A percentile compares a stretch with the other conserved stretches of the same genome.
phyloP scores from a whole-genome alignment of 805 yeast genomes.

The Ogataea pignaliae region DNA sequence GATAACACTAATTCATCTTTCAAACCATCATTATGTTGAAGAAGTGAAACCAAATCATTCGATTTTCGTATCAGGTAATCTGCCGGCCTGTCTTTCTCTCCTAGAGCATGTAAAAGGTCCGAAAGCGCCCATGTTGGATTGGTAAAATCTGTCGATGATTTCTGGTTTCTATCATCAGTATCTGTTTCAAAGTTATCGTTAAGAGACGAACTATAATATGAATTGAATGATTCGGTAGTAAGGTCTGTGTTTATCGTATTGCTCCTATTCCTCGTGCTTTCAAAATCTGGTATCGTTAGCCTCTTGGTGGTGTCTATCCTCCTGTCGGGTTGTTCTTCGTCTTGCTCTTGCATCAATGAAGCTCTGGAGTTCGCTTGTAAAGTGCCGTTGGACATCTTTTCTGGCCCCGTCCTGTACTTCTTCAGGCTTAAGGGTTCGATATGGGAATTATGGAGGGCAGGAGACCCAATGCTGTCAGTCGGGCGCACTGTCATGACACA shows the following conservation, averaged over 20 bases:
- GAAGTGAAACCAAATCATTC: conserved; percentile 56
- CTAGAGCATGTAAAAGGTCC: conserved; percentile 55
- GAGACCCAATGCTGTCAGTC: no score
- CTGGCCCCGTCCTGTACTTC: conserved; percentile 1
- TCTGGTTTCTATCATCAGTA: conserved; percentile 1
- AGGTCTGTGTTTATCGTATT: conserved; percentile 17
- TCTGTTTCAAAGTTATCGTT: conserved; percentile 9
- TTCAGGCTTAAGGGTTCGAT: conserved; percentile 1
- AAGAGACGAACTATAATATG: conserved; percentile 13
- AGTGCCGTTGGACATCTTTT: neutral
- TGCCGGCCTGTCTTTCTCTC: conserved; percentile 46
- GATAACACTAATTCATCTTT: conserved; percentile 60
- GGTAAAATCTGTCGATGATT: conserved; percentile 3
- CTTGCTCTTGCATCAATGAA: neutral
- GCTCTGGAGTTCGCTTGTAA: neutral
- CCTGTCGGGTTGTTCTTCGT: conserved; percentile 5
- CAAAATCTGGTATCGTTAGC: conserved; percentile 19
- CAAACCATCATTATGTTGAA: conserved; percentile 54
- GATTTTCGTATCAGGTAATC: conserved; percentile 52
- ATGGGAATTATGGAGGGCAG: conserved; percentile 1
- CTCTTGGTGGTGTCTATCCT: conserved; percentile 13
- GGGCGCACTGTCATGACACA: no score
- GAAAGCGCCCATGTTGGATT: conserved; percentile 62
- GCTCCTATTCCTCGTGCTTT: conserved; percentile 20
- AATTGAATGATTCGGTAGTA: conserved; percentile 13